A percentile compares a stretch with the other conserved stretches of the same genome.
Evolutionary conservation across 768 basidiomycete species (phyloP).

Genomic region (Neoboletus subvelutipes): DNA sequence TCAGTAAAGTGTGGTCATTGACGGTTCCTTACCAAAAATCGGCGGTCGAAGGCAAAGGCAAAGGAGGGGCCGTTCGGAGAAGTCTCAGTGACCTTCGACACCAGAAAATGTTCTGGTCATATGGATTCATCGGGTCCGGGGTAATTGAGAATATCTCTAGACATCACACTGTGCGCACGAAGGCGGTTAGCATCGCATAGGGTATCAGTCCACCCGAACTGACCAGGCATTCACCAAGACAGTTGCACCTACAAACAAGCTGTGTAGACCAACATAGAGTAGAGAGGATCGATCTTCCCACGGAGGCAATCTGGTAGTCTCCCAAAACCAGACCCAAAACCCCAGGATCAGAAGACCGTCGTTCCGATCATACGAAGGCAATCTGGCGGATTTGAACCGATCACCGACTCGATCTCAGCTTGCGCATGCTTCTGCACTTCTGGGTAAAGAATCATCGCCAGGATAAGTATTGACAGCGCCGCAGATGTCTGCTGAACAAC

Average conservation of each 20-base stretch:
- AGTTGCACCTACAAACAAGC: background rate
- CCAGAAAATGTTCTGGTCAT: constrained; percentile 35
- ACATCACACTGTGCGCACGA: constrained; percentile 26
- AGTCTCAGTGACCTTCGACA: background rate
- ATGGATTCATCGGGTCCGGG: constrained; percentile 35
- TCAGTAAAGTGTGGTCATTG: background rate
- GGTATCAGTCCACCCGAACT: background rate
- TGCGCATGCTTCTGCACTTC: constrained; percentile 17
- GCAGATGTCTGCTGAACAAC: constrained; percentile 1
- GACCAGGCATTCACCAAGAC: constrained; percentile 5
- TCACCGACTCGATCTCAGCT: constrained; percentile 13
- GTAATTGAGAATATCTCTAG: constrained; percentile 34
- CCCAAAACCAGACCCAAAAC: too few species aligned
- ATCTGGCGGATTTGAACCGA: constrained; percentile 6
- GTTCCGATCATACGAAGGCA: constrained; percentile 17
- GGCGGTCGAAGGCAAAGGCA: constrained; percentile 40
- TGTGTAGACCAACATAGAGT: constrained; percentile 3
- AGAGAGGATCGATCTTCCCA: constrained; percentile 12
- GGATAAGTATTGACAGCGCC: constrained; percentile 3
- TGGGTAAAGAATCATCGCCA: constrained; percentile 18
- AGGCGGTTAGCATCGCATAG: background rate
- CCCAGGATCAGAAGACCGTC: too few species aligned
- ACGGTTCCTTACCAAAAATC: constrained; percentile 14
- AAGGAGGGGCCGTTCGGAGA: background rate
- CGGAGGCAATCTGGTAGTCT: too few species aligned